Evolutionary conservation across 768 basidiomycete species (phyloP).

Genomic region (Postia placenta): DNA sequence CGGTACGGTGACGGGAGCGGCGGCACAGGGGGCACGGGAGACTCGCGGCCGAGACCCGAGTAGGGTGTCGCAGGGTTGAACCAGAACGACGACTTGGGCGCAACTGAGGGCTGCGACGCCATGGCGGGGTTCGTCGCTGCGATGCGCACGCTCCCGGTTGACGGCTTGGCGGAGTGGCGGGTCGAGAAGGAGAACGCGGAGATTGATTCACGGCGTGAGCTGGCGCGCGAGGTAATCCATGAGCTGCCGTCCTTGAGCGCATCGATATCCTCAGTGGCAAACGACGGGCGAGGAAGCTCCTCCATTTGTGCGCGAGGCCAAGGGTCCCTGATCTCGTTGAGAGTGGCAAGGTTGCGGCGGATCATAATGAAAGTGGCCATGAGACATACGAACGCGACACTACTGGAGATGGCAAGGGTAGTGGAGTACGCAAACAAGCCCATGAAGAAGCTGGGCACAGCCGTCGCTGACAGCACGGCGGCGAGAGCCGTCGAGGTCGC

Average conservation of each 20-base stretch:
- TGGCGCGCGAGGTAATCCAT: constrained; percentile 71
- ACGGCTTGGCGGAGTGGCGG: constrained; percentile 36
- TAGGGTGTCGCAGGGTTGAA: constrained; percentile 41
- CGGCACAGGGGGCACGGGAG: constrained; percentile 47
- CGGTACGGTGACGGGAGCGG: constrained; percentile 55
- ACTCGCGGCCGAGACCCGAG: constrained; percentile 27
- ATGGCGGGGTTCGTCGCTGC: constrained; percentile 28
- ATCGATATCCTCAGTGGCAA: constrained; percentile 67
- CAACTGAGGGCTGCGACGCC: constrained; percentile 28
- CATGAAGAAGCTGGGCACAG: constrained; percentile 47
- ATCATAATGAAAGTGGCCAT: constrained; percentile 59
- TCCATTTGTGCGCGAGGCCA: constrained; percentile 58
- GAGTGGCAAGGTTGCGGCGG: constrained; percentile 54
- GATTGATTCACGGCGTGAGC: constrained; percentile 47
- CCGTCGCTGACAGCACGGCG: constrained; percentile 49
- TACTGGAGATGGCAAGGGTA: constrained; percentile 45
- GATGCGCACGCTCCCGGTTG: constrained; percentile 23
- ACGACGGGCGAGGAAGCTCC: constrained; percentile 54
- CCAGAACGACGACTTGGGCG: constrained; percentile 56
- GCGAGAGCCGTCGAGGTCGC: constrained; percentile 53
- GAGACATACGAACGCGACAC: constrained; percentile 50
- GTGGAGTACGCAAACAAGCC: constrained; percentile 57
- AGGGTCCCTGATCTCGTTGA: constrained; percentile 43
- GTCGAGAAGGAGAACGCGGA: constrained; percentile 75
- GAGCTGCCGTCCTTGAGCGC: constrained; percentile 69